phyloP scores from a whole-genome alignment of 2,329 filamentous ascomycete species.

The Acrodontium crateriforme region DNA sequence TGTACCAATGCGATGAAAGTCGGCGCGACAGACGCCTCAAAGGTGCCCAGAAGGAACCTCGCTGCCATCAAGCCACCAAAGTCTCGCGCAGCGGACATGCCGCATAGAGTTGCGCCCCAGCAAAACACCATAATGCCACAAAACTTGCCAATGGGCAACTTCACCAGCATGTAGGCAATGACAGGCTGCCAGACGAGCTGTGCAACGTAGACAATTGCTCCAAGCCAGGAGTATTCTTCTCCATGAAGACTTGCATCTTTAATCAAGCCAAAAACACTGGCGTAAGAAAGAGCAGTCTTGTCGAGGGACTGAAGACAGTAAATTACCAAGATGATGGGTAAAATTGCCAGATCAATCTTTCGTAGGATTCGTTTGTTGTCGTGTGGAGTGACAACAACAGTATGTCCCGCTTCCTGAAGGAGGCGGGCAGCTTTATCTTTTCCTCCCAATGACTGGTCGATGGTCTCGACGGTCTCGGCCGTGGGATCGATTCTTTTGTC shows the following conservation, averaged over 20 bases:
- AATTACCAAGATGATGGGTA: constrained; percentile 43
- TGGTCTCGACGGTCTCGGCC: constrained; percentile 10
- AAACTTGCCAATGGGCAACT: constrained; percentile 47
- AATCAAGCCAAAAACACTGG: constrained; percentile 49
- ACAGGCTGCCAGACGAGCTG: constrained; percentile 41
- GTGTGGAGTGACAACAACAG: constrained; percentile 35
- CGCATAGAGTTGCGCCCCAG: constrained; percentile 39
- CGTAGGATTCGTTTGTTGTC: constrained; percentile 40
- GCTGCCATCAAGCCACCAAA: constrained; percentile 38
- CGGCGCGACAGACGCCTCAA: constrained; percentile 31
- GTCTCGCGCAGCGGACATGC: constrained; percentile 38
- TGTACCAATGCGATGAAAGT: constrained; percentile 16
- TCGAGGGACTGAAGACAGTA: constrained; percentile 52
- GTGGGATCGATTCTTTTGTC: constrained; percentile 10
- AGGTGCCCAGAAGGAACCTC: constrained; percentile 43
- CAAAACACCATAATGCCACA: constrained; percentile 37
- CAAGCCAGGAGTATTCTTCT: constrained; percentile 38
- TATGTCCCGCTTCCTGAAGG: constrained; percentile 32
- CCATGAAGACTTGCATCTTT: constrained; percentile 43
- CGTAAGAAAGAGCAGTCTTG: constrained; percentile 48
- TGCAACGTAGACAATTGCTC: constrained; percentile 40
- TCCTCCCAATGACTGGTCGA: no score
- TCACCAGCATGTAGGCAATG: constrained; percentile 42
- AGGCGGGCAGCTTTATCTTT: constrained; percentile 37
- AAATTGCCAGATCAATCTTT: constrained; percentile 37